Conservation (phyloP, 192 early-diverging fungal genomes). For the Cetraspora pellucida region DNA sequence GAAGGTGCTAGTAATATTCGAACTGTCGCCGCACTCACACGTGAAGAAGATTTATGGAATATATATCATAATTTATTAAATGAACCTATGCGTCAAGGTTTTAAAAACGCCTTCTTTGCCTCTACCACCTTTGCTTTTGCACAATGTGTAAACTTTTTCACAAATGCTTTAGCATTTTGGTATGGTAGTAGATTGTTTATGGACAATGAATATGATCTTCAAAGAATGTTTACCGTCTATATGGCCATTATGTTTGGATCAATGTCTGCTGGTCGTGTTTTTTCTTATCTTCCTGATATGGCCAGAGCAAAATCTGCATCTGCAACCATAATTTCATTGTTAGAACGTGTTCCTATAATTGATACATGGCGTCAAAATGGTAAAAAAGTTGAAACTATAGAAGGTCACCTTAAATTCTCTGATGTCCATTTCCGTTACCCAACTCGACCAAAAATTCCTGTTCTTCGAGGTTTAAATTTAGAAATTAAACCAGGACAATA, state of each 20-base stretch:
- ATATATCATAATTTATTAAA: conserved; percentile 46
- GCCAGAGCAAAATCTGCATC: conserved; percentile 61
- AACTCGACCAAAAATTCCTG: too few relatives aligned
- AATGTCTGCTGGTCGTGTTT: conserved; percentile 53
- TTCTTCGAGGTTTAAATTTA: too few relatives aligned
- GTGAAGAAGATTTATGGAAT: conserved; percentile 51
- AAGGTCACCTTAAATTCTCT: conserved; percentile 13
- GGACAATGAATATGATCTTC: conserved; percentile 26
- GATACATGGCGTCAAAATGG: conserved; percentile 42
- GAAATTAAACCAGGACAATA: conserved; percentile 51
- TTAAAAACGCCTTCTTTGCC: conserved; percentile 42
- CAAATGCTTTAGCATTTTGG: conserved; percentile 54
- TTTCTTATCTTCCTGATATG: conserved; percentile 54
- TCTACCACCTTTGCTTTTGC: conserved; percentile 51
- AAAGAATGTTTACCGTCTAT: conserved; percentile 33
- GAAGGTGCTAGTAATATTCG: conserved; percentile 77
- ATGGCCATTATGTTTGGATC: conserved; percentile 42
- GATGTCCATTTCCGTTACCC: too few relatives aligned
- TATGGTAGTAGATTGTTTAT: conserved; percentile 46
- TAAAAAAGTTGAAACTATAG: conserved; percentile 36
- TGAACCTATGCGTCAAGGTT: conserved; percentile 45
- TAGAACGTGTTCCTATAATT: conserved; percentile 54
- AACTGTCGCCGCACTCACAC: conserved; percentile 70
- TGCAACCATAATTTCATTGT: conserved; percentile 51
- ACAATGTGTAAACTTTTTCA: conserved; percentile 46